Evolutionary conservation across 1,139 yeast species (phyloP), one percentile per base, ranked within the genome.

Genomic region (Entelexis sorbosivorans): DNA sequence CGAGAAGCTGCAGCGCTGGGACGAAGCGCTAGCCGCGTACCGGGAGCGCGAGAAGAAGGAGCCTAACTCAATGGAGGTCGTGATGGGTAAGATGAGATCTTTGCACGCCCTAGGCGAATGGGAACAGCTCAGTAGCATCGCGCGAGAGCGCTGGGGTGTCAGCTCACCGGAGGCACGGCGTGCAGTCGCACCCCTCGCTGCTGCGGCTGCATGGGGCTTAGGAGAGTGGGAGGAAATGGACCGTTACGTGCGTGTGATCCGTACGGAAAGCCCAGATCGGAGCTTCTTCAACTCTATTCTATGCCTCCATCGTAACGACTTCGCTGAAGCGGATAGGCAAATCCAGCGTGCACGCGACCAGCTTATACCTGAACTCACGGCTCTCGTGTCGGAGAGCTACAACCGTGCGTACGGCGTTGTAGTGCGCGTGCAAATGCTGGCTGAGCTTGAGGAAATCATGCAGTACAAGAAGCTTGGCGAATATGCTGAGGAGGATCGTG

Each of bases 131-230:
- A 82, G 94, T 11, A 85, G 82, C 56, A 72, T 91, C 52, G 96
- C 97, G 0, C 83, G 80, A 60, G 82, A 81, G 45, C 86, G 85
- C 63, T 93, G 98, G 98, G 73, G 72, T 29, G 73, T 73, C 43
- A 78, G 95, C 0, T 72, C 84, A 3, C 75, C 79, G 46, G 96
- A 86, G 28, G 79, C 79, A 47, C 77, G 81, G 61, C 72, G 95
- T 55, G 78, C 82, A n/a, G 89, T 93, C 59, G 97, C 98, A 1
- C 98, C 98, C 0, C 70, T 93, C 51, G 98, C 98, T 0, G 98
- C 97, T 0, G 97, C 97, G 2, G 97, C 98, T 0, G 87, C 97
- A 0, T 91, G 98, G 98, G 97, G 97, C n/a, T 72, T 91, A 47
- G 91, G 91, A 1, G 93, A 87, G 64, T 93, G 98, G 98, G 96